phyloP scores from a whole-genome alignment of 2,329 filamentous ascomycete species.

The Fusarium oligoseptatum region DNA sequence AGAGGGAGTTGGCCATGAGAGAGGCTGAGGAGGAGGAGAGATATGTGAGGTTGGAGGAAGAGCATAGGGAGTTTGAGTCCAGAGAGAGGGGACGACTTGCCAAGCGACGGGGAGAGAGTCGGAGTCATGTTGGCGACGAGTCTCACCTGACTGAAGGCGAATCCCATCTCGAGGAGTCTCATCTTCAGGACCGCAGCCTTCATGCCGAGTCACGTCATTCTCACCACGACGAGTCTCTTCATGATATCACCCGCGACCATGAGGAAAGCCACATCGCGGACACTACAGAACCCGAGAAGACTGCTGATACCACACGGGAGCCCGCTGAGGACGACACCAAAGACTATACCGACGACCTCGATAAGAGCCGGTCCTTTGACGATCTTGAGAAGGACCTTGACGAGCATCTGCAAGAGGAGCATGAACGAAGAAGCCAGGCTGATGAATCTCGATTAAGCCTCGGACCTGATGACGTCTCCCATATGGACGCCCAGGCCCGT shows the following conservation, averaged over 20 bases:
- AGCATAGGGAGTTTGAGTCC: slow-evolving; percentile 45
- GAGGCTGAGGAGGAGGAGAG: slow-evolving; percentile 54
- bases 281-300: slow-evolving; percentile 12
- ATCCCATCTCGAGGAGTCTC: slow-evolving; percentile 3
- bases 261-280: slow-evolving; percentile 11
- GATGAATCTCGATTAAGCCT: slow-evolving; percentile 20
- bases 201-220: slow-evolving; percentile 24
- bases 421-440: slow-evolving; percentile 33
- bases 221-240: slow-evolving; percentile 18
- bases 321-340: neutral
- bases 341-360: slow-evolving; percentile 8
- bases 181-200: neutral
- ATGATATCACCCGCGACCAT: slow-evolving; percentile 1
- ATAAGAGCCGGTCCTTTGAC: slow-evolving; percentile 32
- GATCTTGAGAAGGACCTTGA: slow-evolving; percentile 40
- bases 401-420: slow-evolving; percentile 39
- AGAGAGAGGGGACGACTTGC: slow-evolving; percentile 42
- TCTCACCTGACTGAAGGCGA: neutral
- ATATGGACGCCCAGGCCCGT: slow-evolving; percentile 18
- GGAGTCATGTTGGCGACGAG: slow-evolving; percentile 16
- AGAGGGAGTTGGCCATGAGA: slow-evolving; percentile 55
- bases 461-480: slow-evolving; percentile 36
- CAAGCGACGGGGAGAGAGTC: slow-evolving; percentile 26
- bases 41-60: slow-evolving; percentile 43
- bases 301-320: slow-evolving; percentile 17